Evolutionary conservation across 306 rosid species (phyloP), one percentile per base, ranked within the genome.

Genomic region (Gastrolobium bilobum): DNA sequence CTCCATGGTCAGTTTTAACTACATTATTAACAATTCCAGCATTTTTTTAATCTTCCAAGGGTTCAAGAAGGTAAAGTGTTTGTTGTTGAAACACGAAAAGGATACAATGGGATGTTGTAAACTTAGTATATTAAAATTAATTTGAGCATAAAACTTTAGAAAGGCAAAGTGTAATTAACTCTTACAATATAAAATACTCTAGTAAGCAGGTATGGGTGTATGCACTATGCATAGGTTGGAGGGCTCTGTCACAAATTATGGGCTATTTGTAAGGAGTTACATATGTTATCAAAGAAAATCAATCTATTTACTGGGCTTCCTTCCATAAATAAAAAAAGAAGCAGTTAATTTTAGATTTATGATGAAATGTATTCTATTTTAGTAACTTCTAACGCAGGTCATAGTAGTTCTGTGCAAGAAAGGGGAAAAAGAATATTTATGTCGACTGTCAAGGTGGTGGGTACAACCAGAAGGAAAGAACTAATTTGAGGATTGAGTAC

Each of bases 381-480:
- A 26, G 40, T 60, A 33, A 39, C 57, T 70, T 70, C 14, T 39
- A 71, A 20, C 39, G 57, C 38, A 57, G 54, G 31, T 35, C 71
- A 44, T n/a, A 39, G 56, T 40, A 13, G 80, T 77, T 74, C 29
- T 40, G 30, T 13, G 1, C 20, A 38, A 14, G 35, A 20, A 7
- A 54, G 40, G 30, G 30, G 29, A 3, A 2, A 40, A 54, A 10
- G 54, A 72, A 52, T 11, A 34, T 52, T 54, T 65, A 52, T 34
- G 38, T 15, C 47, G 29, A 56, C 52, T 30, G 48, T 31, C 37
- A 46, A 15, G 4, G 31, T 1, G 3, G 67, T 42, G 14, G 58
- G 40, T 58, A 79, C 14, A 79, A 38, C 53, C 58, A 68, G 54
- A 79, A 71, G 58, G 20, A 57, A 75, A 57, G 72, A 68, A 38